These are phyloP conservation scores for Santalum album DNA, from an alignment of 164 flowering plant genomes.

Conservation along the genomic window DNA sequence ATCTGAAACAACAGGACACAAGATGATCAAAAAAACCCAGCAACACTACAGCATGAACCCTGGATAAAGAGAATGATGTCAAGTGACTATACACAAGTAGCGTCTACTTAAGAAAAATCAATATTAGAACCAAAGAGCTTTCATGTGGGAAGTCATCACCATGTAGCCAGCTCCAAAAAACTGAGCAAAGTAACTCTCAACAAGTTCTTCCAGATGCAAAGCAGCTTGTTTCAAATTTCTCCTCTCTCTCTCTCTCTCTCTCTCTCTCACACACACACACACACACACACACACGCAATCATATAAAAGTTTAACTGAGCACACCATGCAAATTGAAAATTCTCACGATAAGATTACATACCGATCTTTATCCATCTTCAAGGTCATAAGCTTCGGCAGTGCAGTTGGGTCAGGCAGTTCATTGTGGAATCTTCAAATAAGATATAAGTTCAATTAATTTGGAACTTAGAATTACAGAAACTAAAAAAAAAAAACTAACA, in stretches of 20 bases:
- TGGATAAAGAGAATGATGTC: not conserved
- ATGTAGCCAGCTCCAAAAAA: too few species aligned
- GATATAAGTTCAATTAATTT: constrained; percentile 1
- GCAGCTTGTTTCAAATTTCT: too few species aligned
- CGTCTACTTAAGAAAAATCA: too few species aligned
- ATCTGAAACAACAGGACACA: constrained; percentile 39
- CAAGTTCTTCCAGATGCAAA: too few species aligned
- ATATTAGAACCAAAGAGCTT: too few species aligned
- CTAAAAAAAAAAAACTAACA: not conserved
- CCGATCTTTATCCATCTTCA: constrained; percentile 71
- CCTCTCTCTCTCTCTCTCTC: too few species aligned
- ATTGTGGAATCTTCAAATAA: constrained; percentile 70
- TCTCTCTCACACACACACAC: too few species aligned
- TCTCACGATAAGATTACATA: constrained; percentile 36
- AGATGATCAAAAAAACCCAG: not conserved
- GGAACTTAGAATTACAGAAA: not conserved
- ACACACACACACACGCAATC: not conserved
- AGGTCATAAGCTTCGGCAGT: constrained; percentile 67
- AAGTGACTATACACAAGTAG: too few species aligned
- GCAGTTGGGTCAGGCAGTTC: constrained; percentile 95
- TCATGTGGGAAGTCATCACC: too few species aligned
- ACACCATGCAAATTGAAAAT: too few species aligned
- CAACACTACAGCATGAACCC: not conserved
- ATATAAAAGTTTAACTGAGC: too few species aligned
- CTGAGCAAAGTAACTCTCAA: too few species aligned